Evolutionary conservation across 768 basidiomycete genomes (phyloP).

Genomic region (Russula brevipes): DNA sequence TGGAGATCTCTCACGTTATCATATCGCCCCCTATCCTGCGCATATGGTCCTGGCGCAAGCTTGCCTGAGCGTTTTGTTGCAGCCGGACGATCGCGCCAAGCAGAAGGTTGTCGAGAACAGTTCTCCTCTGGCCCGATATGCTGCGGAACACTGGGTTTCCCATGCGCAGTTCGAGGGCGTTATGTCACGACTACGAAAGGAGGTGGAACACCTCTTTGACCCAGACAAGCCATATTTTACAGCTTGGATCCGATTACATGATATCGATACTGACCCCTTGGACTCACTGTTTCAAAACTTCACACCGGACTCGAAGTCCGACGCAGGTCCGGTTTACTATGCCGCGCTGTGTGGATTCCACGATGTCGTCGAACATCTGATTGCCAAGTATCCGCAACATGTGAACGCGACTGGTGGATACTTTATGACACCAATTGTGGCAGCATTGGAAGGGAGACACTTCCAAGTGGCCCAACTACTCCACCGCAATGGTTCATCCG

Average conservation of each 20-base stretch:
- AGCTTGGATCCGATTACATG: neutral
- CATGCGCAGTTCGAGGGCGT: neutral
- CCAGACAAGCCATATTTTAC: neutral
- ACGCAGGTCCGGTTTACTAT: neutral
- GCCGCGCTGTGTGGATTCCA: neutral
- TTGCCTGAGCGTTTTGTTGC: too few relatives aligned
- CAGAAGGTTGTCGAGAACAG: neutral
- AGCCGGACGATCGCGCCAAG: too few relatives aligned
- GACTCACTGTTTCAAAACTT: neutral
- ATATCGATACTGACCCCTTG: neutral
- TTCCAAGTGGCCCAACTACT: too few relatives aligned
- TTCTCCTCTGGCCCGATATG: neutral
- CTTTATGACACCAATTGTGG: neutral
- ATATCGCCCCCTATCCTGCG: too few relatives aligned
- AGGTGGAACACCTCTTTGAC: neutral
- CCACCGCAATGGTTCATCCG: too few relatives aligned
- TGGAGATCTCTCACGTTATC: too few relatives aligned
- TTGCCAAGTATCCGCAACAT: neutral
- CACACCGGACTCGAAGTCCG: too few relatives aligned
- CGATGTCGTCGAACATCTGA: neutral
- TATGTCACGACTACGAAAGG: neutral
- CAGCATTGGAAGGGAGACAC: too few relatives aligned
- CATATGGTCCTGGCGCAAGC: too few relatives aligned
- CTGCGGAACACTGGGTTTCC: neutral
- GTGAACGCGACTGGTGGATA: neutral